Base-by-base conservation (phyloP, 192 early-diverging fungal species). In the Bifiguratus adelaidae region DNA sequence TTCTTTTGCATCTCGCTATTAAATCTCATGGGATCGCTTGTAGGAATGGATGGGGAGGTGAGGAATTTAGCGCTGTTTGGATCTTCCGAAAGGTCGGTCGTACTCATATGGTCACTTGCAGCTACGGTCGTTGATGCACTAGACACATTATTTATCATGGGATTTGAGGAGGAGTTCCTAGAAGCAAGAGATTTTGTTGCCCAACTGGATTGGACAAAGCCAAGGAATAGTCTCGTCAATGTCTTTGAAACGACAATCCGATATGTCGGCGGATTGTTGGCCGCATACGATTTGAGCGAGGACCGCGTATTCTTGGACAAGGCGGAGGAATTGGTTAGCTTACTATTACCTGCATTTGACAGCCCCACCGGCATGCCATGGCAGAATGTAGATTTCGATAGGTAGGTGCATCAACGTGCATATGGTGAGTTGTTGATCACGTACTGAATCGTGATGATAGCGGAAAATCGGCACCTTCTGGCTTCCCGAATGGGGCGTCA, bases 171-270 rank as follows among this genome's bases (percentile, higher is more conserved):
- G 15, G 86, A 94, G 34, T 97, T 90, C 62, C 54, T 77, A 19
- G 58, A 77, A 36, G 87, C 86, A 0, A 70, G 78, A 48, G 54
- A 85, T 0, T 78, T 79, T 55, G 77, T 90, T 2, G 61, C 56
- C 3, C 53, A 51, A 0, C 68, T 92, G 26, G 62, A 80, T 43
- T 86, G 85, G 68, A 48, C 38, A 6, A 55, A 46, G 19, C 40
- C 65, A 12, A 55, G 52, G 4, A 51, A 57, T 13, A 40, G 52
- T 16, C 63, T 52, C 2, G 73, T 86, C 26, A 78, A 74, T 25
- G 74, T 89, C 47, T 94, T 94, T 62, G 91, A 94, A 57, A 88
- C 84, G 21, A 60, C 81, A 41, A 94, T 94, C 25, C 77, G 91
- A 1, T 71, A 80, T 43, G 61, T 89, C 2, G 91, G 83, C 22